phyloP scores from a whole-genome alignment of 2,329 filamentous ascomycete species.

The Hirsutella rhossiliensis region DNA sequence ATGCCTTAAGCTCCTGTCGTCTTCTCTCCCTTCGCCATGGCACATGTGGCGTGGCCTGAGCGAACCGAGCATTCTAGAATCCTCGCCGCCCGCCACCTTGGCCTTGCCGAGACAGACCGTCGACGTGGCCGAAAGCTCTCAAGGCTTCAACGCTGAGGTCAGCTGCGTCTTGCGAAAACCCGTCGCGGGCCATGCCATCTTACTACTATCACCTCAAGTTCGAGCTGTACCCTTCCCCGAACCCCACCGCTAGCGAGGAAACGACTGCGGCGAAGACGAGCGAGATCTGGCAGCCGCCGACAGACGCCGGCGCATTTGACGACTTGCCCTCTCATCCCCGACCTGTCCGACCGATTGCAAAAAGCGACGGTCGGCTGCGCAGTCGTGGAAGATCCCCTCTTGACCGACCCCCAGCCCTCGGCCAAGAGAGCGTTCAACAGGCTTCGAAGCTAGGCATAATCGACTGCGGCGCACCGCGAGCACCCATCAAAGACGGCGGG shows the following conservation, averaged over 20 bases:
- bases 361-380: constrained; percentile 2
- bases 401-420: background rate
- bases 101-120: background rate
- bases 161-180: background rate
- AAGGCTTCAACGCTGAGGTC: background rate
- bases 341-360: constrained; percentile 6
- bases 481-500: constrained; percentile 15
- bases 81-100: background rate
- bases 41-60: background rate
- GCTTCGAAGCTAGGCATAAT: constrained; percentile 23
- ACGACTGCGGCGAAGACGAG: constrained; percentile 5
- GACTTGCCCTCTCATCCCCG: constrained; percentile 38
- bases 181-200: constrained; percentile 35
- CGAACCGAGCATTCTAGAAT: background rate
- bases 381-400: background rate
- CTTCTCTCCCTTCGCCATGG: no score
- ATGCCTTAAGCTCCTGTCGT: no score
- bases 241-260: constrained; percentile 14
- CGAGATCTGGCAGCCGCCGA: constrained; percentile 37
- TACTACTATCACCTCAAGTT: constrained; percentile 57
- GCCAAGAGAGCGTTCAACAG: constrained; percentile 1
- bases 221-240: constrained; percentile 44
- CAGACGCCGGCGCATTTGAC: constrained; percentile 40
- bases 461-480: constrained; percentile 35
- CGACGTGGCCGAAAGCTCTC: background rate